Base-by-base conservation (phyloP, 164 flowering plant species). In the Warburgia ugandensis region DNA sequence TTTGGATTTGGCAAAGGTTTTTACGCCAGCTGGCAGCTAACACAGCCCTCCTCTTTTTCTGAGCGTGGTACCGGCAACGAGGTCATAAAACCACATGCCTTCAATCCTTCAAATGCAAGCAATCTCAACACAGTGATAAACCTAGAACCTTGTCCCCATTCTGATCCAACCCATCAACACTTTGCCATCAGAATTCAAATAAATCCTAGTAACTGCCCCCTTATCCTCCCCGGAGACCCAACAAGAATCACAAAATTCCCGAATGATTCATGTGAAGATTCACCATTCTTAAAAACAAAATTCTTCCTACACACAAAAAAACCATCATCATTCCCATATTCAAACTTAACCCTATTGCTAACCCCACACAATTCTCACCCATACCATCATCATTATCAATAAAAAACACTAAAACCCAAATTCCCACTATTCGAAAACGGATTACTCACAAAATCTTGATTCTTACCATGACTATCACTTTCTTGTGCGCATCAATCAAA, bases 51-150 rank as follows among this genome's bases (percentile, higher is more conserved):
- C n/a, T n/a, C n/a, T n/a, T n/a, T n/a, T n/a, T n/a, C n/a, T n/a
- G n/a, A n/a, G n/a, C n/a, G n/a, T n/a, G n/a, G n/a, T n/a, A n/a
- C n/a, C n/a, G n/a, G n/a, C n/a, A n/a, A n/a, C n/a, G n/a, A n/a
- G n/a, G n/a, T n/a, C n/a, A n/a, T n/a, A n/a, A n/a, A n/a, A n/a
- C n/a, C n/a, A n/a, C n/a, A 2, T 57, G 67, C 27, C 68, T 59
- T 11, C 52, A 71, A 62, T 79, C 84, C 29, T 81, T 84, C 64
- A 81, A 58, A 13, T 67, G 77, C 32, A 84, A 68, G 3, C 83
- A 75, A 70, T 81, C 90, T 90, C 80, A 78, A 59, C 74, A 65
- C 29, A 84, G 77, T 3, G 67, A 77, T 29, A 63, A 50, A 46
- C 61, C 70, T 4, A 50, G 29, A 48, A 68, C 77, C 27, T 73